phyloP scores from a whole-genome alignment of 176 grass and related monocot species.

The Cenchrus purpureus region DNA sequence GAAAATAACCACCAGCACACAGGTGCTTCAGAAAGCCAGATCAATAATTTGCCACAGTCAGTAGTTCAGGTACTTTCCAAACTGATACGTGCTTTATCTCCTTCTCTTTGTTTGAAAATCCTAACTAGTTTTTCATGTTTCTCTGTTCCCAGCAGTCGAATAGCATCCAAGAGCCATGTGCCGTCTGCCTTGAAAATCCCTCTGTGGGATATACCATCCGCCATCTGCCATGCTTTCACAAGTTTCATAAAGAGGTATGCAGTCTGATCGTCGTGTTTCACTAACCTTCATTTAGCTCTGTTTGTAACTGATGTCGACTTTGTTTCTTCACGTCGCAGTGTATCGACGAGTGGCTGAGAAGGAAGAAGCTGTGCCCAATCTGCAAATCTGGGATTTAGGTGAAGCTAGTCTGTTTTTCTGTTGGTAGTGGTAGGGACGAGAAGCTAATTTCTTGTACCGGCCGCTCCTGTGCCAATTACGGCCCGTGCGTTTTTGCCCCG shows the following conservation, averaged over 20 bases:
- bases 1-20: conserved; percentile 88
- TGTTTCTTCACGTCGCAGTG: conserved; percentile 58
- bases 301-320: conserved; percentile 31
- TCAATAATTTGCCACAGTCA: conserved; percentile 84
- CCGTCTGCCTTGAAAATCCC: conserved; percentile 81
- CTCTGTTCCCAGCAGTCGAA: conserved; percentile 56
- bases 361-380: conserved; percentile 71
- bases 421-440: background rate
- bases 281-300: conserved; percentile 14
- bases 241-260: conserved; percentile 89
- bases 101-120: background rate
- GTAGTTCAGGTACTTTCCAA: conserved; percentile 65
- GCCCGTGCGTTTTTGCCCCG: background rate
- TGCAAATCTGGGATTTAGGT: conserved; percentile 78
- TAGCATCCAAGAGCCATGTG: conserved; percentile 74
- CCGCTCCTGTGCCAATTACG: conserved; percentile 15
- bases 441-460: background rate
- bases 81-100: background rate
- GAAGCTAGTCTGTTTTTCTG: conserved; percentile 4
- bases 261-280: conserved; percentile 5
- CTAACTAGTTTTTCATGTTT: conserved; percentile 8
- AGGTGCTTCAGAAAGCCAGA: conserved; percentile 85
- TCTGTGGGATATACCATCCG: conserved; percentile 74
- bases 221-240: conserved; percentile 90
- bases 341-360: conserved; percentile 82